Percentiles rank a stretch among this genome's conserved stretches.
These are phyloP conservation scores for Ceratocystis lukuohia DNA, from an alignment of 2,329 filamentous ascomycete species.

Conservation along the genomic window DNA sequence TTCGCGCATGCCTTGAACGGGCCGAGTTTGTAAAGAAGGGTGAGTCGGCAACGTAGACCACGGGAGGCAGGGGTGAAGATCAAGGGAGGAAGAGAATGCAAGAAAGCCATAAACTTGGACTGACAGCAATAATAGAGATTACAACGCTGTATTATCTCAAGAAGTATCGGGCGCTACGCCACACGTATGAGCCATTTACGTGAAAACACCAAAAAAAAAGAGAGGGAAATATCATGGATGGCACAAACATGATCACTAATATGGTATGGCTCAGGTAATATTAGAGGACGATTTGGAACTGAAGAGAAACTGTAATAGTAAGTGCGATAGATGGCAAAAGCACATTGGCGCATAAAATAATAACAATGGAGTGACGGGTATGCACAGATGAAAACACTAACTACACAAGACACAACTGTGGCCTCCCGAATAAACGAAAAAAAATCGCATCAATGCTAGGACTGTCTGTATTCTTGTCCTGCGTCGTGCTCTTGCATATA, in stretches of 20 bases:
- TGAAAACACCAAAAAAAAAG: conserved; percentile 13
- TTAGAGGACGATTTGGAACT: background rate
- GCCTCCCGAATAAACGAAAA: background rate
- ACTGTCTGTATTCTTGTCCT: background rate
- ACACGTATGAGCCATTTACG: conserved; percentile 51
- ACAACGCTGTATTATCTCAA: conserved; percentile 92
- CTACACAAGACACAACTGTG: background rate
- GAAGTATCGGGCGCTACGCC: conserved; percentile 70
- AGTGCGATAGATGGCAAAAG: background rate
- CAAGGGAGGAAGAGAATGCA: too few species aligned
- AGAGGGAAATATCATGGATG: background rate
- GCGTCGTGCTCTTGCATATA: background rate
- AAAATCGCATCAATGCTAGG: background rate
- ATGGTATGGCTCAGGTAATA: too few species aligned
- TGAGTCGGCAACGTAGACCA: conserved; percentile 27
- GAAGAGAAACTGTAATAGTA: background rate
- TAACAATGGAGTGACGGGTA: background rate
- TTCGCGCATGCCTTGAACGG: conserved; percentile 58
- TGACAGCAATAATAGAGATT: conserved; percentile 48
- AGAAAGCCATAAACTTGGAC: background rate
- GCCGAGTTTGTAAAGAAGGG: conserved; percentile 89
- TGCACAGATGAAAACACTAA: background rate
- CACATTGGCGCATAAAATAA: background rate
- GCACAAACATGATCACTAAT: background rate
- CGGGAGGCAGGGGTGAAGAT: background rate